Percentiles rank a stretch among this genome's conserved stretches.
These are phyloP conservation scores for Leonotis leonurus DNA, from an alignment of 257 asterid genomes.

Conservation along the genomic window DNA sequence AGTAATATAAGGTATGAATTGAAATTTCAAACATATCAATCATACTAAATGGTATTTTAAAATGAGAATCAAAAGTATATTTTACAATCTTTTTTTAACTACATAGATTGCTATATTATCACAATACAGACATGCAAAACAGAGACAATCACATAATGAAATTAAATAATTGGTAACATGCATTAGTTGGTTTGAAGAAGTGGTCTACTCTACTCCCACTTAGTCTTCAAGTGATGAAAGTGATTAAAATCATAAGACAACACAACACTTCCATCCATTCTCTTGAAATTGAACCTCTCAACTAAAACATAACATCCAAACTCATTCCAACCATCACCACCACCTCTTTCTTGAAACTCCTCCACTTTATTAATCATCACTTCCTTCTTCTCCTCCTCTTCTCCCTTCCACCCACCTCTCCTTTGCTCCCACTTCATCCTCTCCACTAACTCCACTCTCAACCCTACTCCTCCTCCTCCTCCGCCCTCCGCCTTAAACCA, in stretches of 20 bases:
- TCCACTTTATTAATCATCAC: slow-evolving; percentile 29
- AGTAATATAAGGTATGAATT: too few relatives aligned
- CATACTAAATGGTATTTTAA: too few relatives aligned
- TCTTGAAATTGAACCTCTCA: slow-evolving; percentile 47
- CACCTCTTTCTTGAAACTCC: slow-evolving; percentile 14
- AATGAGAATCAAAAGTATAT: too few relatives aligned
- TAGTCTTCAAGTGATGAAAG: slow-evolving; percentile 25
- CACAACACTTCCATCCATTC: slow-evolving; percentile 43
- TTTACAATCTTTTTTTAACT: too few relatives aligned
- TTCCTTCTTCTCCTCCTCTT: slow-evolving; percentile 17
- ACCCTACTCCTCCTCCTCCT: slow-evolving; percentile 28
- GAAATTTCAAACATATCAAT: too few relatives aligned
- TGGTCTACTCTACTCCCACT: slow-evolving; percentile 29
- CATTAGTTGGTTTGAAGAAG: not conserved
- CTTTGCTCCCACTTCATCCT: slow-evolving; percentile 58
- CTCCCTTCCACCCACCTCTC: slow-evolving; percentile 30
- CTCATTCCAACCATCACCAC: slow-evolving; percentile 24
- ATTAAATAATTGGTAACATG: too few relatives aligned
- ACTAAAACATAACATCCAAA: slow-evolving; percentile 48
- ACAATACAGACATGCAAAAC: too few relatives aligned
- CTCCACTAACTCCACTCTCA: slow-evolving; percentile 42
- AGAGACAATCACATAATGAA: too few relatives aligned
- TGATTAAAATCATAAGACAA: slow-evolving; percentile 48
- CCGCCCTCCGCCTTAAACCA: slow-evolving; percentile 31
- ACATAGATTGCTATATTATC: too few relatives aligned